These are phyloP conservation scores for Royoungia palumana DNA, from an alignment of 768 basidiomycete species.

Conservation along the genomic window DNA sequence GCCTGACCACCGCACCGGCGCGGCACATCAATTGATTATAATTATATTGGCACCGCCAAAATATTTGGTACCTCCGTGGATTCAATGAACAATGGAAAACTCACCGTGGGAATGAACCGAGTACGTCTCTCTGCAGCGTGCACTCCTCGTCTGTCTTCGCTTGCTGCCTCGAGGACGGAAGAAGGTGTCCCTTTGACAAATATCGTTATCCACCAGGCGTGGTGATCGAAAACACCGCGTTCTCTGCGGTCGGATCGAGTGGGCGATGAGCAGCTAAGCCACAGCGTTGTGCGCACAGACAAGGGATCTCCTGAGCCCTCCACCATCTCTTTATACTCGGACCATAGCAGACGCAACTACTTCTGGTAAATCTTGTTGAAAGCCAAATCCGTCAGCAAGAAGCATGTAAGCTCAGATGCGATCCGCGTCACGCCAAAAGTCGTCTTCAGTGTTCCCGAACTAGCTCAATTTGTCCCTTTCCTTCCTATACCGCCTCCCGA, in stretches of 20 bases:
- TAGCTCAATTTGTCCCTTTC: conserved; percentile 16
- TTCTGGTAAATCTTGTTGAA: conserved; percentile 7
- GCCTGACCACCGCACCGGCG: conserved; percentile 19
- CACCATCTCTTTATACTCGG: conserved; percentile 20
- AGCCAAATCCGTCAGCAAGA: conserved; percentile 6
- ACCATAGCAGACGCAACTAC: conserved; percentile 4
- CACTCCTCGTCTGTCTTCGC: conserved; percentile 24
- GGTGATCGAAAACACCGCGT: conserved; percentile 19
- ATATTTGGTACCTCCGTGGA: conserved; percentile 20
- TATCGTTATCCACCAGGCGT: conserved; percentile 23
- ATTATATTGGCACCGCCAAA: conserved; percentile 30
- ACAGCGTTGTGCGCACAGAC: conserved; percentile 8
- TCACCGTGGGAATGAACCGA: conserved; percentile 27
- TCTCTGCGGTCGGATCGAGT: conserved; percentile 12
- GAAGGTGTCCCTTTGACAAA: conserved; percentile 21
- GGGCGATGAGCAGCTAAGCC: conserved; percentile 4
- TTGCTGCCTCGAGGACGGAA: conserved; percentile 34
- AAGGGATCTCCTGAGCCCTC: conserved; percentile 1
- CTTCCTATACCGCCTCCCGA: conserved; percentile 3
- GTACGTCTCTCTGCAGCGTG: conserved; percentile 17
- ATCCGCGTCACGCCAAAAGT: conserved; percentile 16
- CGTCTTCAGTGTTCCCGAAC: conserved; percentile 13
- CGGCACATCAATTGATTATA: conserved; percentile 27
- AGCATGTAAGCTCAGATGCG: conserved; percentile 1
- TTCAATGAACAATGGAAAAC: conserved; percentile 29